Percentiles rank a stretch among this genome's conserved stretches.
phyloP scores from a whole-genome alignment of 192 early-diverging fungal genomes.

The Coemansia sp. region DNA sequence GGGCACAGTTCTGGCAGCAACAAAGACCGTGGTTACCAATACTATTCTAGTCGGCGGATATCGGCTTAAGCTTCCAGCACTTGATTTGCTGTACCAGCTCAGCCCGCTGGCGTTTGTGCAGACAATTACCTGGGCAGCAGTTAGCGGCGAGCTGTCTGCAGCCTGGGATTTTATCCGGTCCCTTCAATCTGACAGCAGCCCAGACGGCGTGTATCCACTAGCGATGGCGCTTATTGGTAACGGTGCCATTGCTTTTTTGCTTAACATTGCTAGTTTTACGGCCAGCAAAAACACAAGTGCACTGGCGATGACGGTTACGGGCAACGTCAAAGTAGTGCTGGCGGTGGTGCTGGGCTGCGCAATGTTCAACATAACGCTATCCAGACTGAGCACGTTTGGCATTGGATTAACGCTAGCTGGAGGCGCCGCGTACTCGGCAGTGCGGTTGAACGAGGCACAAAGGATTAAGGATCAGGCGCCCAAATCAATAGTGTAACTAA shows the following conservation, averaged over 20 bases:
- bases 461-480: neutral
- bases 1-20: constrained; percentile 72
- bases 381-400: constrained; percentile 29
- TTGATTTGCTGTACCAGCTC: constrained; percentile 80
- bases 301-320: constrained; percentile 55
- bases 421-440: constrained; percentile 25
- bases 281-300: constrained; percentile 86
- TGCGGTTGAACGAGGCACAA: constrained; percentile 11
- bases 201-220: neutral
- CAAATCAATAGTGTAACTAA: neutral
- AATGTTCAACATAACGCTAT: constrained; percentile 35
- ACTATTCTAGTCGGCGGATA: constrained; percentile 67
- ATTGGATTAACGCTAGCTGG: constrained; percentile 40
- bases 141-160: constrained; percentile 61
- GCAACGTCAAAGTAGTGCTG: constrained; percentile 59
- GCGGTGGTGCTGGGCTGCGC: constrained; percentile 46
- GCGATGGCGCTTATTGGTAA: constrained; percentile 65
- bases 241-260: constrained; percentile 77
- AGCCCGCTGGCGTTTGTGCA: constrained; percentile 74
- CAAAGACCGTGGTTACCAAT: constrained; percentile 85
- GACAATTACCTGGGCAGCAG: constrained; percentile 60
- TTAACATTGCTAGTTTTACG: constrained; percentile 82
- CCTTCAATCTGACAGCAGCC: neutral
- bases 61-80: constrained; percentile 68
- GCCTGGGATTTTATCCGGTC: constrained; percentile 7